Evolutionary conservation across 2,329 filamentous ascomycete genomes (phyloP), one percentile per base, ranked within the genome.

Genomic region (Cercospora beticola): DNA sequence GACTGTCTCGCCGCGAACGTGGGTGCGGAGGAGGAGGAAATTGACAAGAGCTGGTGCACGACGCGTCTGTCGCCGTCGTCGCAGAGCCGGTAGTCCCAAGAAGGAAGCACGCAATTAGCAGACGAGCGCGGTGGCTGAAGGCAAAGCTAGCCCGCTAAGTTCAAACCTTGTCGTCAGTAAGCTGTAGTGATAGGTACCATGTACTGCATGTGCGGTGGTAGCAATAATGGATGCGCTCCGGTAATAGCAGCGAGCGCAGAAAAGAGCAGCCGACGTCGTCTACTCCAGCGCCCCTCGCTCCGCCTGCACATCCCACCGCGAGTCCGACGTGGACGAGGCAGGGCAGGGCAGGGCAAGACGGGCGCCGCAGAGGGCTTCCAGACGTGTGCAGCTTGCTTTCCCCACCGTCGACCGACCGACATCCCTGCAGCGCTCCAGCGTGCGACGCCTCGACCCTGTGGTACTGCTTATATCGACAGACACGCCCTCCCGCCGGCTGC

Each of bases 161-260:
- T 31, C 54, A 58, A 58, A 58, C 54, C 54, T 58, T 58, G 54
- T 58, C 54, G 54, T 58, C 54, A 58, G 54, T 31, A 58, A 28
- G 54, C 54, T 58, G 54, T 28, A 30, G 26, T 26, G 31, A 58
- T 26, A 58, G 30, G 54, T 58, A 58, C 54, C 54, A 58, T 58
- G 54, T 58, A 58, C 54, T 33, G 54, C 54, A n/a, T n/a, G 16
- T n/a, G 36, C 36, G 36, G 36, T 40, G 6, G 36, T 40, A 40
- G 8, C 36, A 40, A 40, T 40, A 7, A 40, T 40, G 36, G 36
- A 40, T 40, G 36, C 36, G 36, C 14, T n/a, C 36, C 16, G 16
- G 36, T n/a, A 40, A 40, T 40, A 40, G 36, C 36, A 40, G 36
- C 36, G 36, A 5, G 36, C 14, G 36, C 36, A 40, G 36, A 40